Evolutionary conservation across 164 flowering plant species (phyloP).

Genomic region (Chloranthus sessilifolius): DNA sequence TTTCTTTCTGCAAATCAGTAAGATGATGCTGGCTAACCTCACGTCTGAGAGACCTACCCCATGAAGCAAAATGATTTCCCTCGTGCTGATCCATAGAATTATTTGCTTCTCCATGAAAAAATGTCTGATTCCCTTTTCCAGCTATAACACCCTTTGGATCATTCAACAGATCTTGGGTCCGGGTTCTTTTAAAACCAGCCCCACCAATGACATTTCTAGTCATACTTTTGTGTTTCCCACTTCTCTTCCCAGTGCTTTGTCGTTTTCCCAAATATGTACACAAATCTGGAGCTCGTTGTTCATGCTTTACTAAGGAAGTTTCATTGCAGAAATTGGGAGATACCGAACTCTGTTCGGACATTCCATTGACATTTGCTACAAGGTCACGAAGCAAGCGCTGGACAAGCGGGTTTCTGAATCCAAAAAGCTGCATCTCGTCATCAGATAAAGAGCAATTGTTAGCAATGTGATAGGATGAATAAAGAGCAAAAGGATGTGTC

Average conservation of each 20-base stretch:
- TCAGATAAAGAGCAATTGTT: constrained; percentile 7
- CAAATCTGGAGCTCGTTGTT: constrained; percentile 13
- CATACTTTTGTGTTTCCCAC: constrained; percentile 29
- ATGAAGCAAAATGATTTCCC: background rate
- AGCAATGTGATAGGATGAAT: too few species aligned
- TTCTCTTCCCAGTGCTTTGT: constrained; percentile 45
- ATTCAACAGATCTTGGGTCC: constrained; percentile 11
- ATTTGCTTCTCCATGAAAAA: background rate
- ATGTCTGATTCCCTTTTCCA: constrained; percentile 8
- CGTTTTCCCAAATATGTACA: constrained; percentile 23
- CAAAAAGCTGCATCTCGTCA: constrained; percentile 70
- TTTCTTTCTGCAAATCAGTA: background rate
- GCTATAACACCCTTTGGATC: constrained; percentile 17
- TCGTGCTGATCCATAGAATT: too few species aligned
- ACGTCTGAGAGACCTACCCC: background rate
- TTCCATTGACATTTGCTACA: constrained; percentile 52
- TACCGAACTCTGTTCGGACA: constrained; percentile 28
- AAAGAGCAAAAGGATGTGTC: too few species aligned
- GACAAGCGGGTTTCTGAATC: constrained; percentile 78
- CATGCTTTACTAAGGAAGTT: constrained; percentile 18
- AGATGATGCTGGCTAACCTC: background rate
- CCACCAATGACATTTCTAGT: constrained; percentile 16
- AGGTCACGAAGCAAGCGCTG: constrained; percentile 82
- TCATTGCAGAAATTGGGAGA: constrained; percentile 28
- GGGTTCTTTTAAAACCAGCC: constrained; percentile 20